phyloP scores from a whole-genome alignment of 179 eudicot species.

The Monotropa hypopitys region DNA sequence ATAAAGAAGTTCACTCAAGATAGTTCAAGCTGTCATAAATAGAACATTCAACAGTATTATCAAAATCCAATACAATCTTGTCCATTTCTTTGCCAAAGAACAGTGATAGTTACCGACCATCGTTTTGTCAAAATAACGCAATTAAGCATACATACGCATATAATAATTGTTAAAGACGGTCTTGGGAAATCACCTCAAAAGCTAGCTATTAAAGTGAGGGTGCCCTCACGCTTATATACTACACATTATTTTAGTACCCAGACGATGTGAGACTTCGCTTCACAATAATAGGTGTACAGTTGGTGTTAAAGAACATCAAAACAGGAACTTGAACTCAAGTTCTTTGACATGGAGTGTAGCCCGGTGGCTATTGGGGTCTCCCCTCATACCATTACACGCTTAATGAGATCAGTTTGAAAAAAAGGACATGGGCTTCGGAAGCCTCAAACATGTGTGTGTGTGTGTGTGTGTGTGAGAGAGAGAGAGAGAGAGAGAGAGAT shows the following conservation, averaged over 20 bases:
- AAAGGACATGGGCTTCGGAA: background rate
- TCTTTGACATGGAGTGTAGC: background rate
- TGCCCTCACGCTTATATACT: no score
- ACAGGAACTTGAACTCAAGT: background rate
- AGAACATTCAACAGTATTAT: background rate
- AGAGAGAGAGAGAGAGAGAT: no score
- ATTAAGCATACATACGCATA: background rate
- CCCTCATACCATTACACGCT: background rate
- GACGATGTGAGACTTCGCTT: no score
- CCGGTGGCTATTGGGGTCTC: background rate
- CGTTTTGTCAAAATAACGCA: background rate
- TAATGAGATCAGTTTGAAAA: no score
- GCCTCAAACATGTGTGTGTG: background rate
- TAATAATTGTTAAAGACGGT: no score
- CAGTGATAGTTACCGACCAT: background rate
- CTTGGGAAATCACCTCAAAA: no score
- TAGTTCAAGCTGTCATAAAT: constrained; percentile 2
- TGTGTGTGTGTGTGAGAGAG: no score
- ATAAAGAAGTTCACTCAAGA: background rate
- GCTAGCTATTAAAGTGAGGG: no score
- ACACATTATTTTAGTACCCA: no score
- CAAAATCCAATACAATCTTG: background rate
- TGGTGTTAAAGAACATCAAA: background rate
- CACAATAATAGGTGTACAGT: background rate
- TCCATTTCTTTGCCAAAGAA: background rate